Conservation (phyloP, 768 basidiomycete species). For the Austroboletus eburneus region DNA sequence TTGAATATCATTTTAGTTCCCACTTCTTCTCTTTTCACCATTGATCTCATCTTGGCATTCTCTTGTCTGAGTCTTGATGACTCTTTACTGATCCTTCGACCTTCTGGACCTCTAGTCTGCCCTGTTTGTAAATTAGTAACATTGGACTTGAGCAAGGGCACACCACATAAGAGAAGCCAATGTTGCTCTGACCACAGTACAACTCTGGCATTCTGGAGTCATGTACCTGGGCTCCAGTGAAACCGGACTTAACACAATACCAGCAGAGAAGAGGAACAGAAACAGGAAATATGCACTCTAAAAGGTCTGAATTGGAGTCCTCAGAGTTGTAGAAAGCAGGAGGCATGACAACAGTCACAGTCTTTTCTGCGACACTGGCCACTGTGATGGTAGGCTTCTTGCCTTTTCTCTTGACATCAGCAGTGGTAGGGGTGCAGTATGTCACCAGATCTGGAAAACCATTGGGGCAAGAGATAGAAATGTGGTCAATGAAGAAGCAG, state of each 20-base stretch:
- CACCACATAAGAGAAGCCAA: too few species aligned
- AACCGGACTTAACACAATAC: conserved; percentile 1
- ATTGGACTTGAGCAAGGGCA: too few species aligned
- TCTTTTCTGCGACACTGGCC: not conserved
- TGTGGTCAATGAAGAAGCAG: not conserved
- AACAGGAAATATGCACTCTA: conserved; percentile 6
- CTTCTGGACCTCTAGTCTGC: too few species aligned
- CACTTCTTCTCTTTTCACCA: too few species aligned
- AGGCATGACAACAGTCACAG: conserved; percentile 1
- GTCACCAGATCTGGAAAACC: conserved; percentile 12
- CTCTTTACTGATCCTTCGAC: too few species aligned
- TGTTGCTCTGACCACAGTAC: too few species aligned
- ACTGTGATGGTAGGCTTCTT: not conserved
- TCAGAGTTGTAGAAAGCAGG: conserved; percentile 2
- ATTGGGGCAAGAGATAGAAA: conserved; percentile 18
- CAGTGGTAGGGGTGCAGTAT: conserved; percentile 10
- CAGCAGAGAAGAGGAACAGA: conserved; percentile 8
- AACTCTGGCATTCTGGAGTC: too few species aligned
- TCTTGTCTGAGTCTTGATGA: too few species aligned
- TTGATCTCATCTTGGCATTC: too few species aligned
- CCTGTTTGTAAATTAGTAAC: too few species aligned
- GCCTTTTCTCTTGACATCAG: not conserved
- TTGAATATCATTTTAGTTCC: too few species aligned
- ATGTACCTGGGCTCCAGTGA: too few species aligned
- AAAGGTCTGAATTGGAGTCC: not conserved